phyloP scores from a whole-genome alignment of 805 yeast genomes.

The Debaryomyces castellii region DNA sequence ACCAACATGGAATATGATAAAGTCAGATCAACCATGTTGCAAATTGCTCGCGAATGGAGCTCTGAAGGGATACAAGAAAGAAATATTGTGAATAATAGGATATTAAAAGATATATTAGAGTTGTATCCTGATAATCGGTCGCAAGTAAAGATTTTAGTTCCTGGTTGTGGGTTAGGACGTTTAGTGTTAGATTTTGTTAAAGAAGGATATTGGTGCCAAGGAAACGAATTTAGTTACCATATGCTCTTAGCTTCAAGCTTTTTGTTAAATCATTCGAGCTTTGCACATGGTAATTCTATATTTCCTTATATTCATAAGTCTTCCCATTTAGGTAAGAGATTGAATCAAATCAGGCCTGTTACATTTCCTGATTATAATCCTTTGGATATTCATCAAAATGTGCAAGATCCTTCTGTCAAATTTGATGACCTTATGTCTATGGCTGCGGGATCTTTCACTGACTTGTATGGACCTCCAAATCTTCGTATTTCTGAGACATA shows the following conservation, averaged over 20 bases:
- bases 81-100: slow-evolving; percentile 31
- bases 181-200: slow-evolving; percentile 54
- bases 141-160: slow-evolving; percentile 48
- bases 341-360: slow-evolving; percentile 50
- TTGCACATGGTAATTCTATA: slow-evolving; percentile 39
- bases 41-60: slow-evolving; percentile 64
- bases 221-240: slow-evolving; percentile 65
- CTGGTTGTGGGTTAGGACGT: slow-evolving; percentile 67
- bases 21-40: slow-evolving; percentile 55
- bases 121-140: slow-evolving; percentile 42
- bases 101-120: slow-evolving; percentile 33
- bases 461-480: slow-evolving; percentile 57
- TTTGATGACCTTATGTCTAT: slow-evolving; percentile 61
- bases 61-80: slow-evolving; percentile 51
- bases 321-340: slow-evolving; percentile 45
- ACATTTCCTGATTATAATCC: slow-evolving; percentile 55
- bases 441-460: slow-evolving; percentile 71
- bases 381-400: slow-evolving; percentile 28
- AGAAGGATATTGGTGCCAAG: slow-evolving; percentile 61
- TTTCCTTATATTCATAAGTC: slow-evolving; percentile 57
- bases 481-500: slow-evolving; percentile 33
- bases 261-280: slow-evolving; percentile 47
- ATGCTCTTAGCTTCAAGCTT: slow-evolving; percentile 59
- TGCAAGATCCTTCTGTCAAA: slow-evolving; percentile 38
- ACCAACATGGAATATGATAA: slow-evolving; percentile 50